Percentiles rank a stretch among this genome's conserved stretches.
Conservation (phyloP, 805 yeast species). For the Ogataea methanolica region DNA sequence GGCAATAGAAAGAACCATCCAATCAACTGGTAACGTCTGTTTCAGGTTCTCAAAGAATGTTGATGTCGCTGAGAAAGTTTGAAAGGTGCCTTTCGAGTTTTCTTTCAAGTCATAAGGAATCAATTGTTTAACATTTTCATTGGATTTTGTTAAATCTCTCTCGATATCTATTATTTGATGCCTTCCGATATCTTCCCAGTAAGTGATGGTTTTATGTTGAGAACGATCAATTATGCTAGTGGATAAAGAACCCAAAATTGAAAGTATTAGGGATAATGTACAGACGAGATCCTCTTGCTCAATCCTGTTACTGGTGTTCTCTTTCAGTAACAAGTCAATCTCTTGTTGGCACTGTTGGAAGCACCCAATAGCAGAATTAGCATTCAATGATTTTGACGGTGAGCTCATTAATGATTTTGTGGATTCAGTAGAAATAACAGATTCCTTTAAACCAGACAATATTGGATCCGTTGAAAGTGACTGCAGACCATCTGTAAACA, state of each 20-base stretch:
- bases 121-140: conserved; percentile 12
- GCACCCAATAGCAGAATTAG: neutral
- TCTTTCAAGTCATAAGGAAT: conserved; percentile 10
- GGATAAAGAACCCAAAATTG: conserved; percentile 22
- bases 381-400: neutral
- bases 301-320: neutral
- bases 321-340: neutral
- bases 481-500: conserved; percentile 27
- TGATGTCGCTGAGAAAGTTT: conserved; percentile 1
- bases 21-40: conserved; percentile 37
- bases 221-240: conserved; percentile 15
- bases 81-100: no score
- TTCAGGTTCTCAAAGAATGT: conserved; percentile 8
- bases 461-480: conserved; percentile 42
- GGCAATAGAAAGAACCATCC: conserved; percentile 62
- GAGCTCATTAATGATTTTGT: conserved; percentile 2
- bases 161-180: conserved; percentile 24
- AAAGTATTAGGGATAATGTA: conserved; percentile 13
- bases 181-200: conserved; percentile 24
- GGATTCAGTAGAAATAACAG: conserved; percentile 45
- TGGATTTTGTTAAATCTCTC: conserved; percentile 16
- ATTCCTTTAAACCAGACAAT: conserved; percentile 43
- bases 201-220: conserved; percentile 14
- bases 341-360: conserved; percentile 1
- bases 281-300: conserved; percentile 18